Conservation (phyloP, 2,329 filamentous ascomycete genomes). For the Verticillium dahliae region DNA sequence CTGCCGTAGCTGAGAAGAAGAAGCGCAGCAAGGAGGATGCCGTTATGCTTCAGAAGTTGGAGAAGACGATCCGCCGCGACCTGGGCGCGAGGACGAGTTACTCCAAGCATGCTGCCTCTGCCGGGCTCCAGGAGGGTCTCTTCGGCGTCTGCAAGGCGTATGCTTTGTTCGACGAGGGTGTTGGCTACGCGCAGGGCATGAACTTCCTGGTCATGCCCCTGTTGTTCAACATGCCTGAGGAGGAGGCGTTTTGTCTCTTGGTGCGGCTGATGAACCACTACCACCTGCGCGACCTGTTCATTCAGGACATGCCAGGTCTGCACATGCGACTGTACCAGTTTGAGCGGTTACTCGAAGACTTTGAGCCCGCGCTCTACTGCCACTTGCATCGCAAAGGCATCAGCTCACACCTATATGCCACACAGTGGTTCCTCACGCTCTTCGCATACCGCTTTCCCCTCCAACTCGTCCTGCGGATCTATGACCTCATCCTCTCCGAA, state of each 20-base stretch:
- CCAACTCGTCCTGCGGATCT: slow-evolving; percentile 91
- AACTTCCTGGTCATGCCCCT: slow-evolving; percentile 97
- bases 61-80: slow-evolving; percentile 87
- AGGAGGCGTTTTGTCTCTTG: slow-evolving; percentile 90
- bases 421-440: slow-evolving; percentile 98
- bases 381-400: slow-evolving; percentile 86
- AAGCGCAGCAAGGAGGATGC: slow-evolving; percentile 75
- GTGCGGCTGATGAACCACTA: slow-evolving; percentile 97
- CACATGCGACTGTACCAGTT: slow-evolving; percentile 94
- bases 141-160: slow-evolving; percentile 98
- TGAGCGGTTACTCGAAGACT: slow-evolving; percentile 85
- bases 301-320: slow-evolving; percentile 92
- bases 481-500: slow-evolving; percentile 90
- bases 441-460: slow-evolving; percentile 97
- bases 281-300: slow-evolving; percentile 83
- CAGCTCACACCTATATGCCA: slow-evolving; percentile 88
- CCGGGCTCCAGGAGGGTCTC: slow-evolving; percentile 85
- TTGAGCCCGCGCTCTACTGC: slow-evolving; percentile 90
- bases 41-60: slow-evolving; percentile 68
- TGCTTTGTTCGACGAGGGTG: slow-evolving; percentile 86
- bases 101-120: slow-evolving; percentile 88
- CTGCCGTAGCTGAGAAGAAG: slow-evolving; percentile 60
- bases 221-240: slow-evolving; percentile 96
- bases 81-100: slow-evolving; percentile 90
- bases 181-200: slow-evolving; percentile 98